Conservation (phyloP, 495 filamentous ascomycete genomes). For the Sordaria brevicollis region DNA sequence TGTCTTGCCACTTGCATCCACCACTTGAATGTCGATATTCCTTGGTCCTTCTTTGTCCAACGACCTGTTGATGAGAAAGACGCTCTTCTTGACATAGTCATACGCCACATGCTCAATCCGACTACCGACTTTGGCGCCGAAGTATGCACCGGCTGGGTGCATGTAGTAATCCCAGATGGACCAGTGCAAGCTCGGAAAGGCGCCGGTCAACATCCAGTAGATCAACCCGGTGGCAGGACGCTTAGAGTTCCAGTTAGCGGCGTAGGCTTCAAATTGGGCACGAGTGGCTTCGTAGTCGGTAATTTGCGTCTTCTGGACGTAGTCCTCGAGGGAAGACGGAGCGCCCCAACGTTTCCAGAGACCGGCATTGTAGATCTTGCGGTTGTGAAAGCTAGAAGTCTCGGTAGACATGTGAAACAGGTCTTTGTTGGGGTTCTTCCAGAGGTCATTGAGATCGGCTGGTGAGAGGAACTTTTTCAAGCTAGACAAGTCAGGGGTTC, state of each 20-base stretch:
- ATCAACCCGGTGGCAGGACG: constrained; percentile 49
- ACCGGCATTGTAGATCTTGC: constrained; percentile 46
- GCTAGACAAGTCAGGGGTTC: constrained; percentile 47
- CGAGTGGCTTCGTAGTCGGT: constrained; percentile 56
- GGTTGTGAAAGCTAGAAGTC: constrained; percentile 42
- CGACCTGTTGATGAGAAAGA: constrained; percentile 50
- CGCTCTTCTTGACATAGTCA: constrained; percentile 32
- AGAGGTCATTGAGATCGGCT: constrained; percentile 41
- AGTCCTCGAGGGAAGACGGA: constrained; percentile 43
- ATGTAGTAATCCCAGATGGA: constrained; percentile 57
- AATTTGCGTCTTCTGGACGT: constrained; percentile 37
- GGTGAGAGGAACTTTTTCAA: constrained; percentile 44
- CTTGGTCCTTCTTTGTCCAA: constrained; percentile 32
- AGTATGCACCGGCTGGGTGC: constrained; percentile 46
- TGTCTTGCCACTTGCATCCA: constrained; percentile 35
- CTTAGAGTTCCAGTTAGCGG: constrained; percentile 37
- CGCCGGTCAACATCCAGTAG: constrained; percentile 62
- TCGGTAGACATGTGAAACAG: constrained; percentile 51
- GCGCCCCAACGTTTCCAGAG: constrained; percentile 44
- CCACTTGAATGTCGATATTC: constrained; percentile 34
- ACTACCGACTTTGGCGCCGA: constrained; percentile 44
- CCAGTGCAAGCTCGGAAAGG: constrained; percentile 58
- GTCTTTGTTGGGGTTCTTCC: constrained; percentile 41
- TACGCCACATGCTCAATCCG: constrained; percentile 48
- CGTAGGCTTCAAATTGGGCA: constrained; percentile 49